A percentile compares a stretch with the other conserved stretches of the same genome.
Conservation (phyloP, 257 asterid genomes). For the Nicotiana paniculata region DNA sequence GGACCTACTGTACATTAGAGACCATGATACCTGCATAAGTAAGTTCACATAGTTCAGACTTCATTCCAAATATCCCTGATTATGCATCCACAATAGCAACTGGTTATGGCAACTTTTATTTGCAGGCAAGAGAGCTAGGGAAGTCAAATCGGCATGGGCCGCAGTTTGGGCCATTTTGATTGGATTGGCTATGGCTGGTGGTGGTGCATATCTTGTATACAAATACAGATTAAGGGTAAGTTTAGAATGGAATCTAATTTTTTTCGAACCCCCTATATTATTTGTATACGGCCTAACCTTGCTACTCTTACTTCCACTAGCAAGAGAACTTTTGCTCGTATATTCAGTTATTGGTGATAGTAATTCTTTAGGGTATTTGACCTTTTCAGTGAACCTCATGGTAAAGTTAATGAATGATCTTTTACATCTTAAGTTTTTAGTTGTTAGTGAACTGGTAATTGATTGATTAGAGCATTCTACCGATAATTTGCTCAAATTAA, state of each 20-base stretch:
- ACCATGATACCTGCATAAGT: slow-evolving; percentile 93
- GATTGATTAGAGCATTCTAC: background rate
- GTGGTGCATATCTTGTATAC: slow-evolving; percentile 58
- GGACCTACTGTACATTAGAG: slow-evolving; percentile 63
- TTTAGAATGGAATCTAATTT: background rate
- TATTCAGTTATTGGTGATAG: background rate
- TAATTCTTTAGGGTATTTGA: background rate
- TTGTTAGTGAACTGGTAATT: background rate
- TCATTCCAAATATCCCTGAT: background rate
- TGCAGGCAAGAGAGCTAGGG: slow-evolving; percentile 54
- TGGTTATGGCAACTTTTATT: background rate
- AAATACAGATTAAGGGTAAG: slow-evolving; percentile 72
- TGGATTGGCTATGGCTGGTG: slow-evolving; percentile 54
- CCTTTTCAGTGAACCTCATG: background rate
- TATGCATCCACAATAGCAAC: background rate
- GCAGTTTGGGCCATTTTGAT: slow-evolving; percentile 63
- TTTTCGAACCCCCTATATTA: too few relatives aligned
- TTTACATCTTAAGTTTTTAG: background rate
- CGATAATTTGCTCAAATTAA: background rate
- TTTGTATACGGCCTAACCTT: too few relatives aligned
- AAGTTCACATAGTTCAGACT: slow-evolving; percentile 15
- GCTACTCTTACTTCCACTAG: too few relatives aligned
- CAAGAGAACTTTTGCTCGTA: too few relatives aligned
- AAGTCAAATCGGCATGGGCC: slow-evolving; percentile 65
- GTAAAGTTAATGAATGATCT: background rate